phyloP scores from a whole-genome alignment of 108 stramenopile species.

The Nitzschia sp. region DNA sequence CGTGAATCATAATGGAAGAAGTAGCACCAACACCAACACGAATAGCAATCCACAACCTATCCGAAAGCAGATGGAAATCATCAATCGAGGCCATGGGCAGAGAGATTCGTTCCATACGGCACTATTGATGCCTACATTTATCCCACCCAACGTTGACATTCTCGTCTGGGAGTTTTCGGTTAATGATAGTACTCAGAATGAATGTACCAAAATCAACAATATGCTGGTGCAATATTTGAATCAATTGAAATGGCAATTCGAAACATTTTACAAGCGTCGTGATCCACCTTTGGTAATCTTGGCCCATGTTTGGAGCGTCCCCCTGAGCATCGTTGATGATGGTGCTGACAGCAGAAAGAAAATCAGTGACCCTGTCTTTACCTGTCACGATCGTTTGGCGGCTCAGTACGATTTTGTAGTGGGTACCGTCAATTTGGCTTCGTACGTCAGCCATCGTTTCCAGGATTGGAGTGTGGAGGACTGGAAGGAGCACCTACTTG shows the following conservation, averaged over 20 bases:
- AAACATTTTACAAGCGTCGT: too few relatives aligned
- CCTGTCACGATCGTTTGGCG: neutral
- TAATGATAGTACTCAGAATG: neutral
- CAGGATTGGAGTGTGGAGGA: too few relatives aligned
- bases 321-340: neutral
- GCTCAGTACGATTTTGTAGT: neutral
- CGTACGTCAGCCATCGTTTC: neutral
- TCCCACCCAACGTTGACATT: neutral
- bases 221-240: neutral
- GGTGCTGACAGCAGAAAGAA: neutral
- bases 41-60: neutral
- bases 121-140: neutral
- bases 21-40: neutral
- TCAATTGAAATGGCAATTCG: neutral
- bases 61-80: neutral
- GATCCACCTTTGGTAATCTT: neutral
- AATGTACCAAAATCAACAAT: neutral
- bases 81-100: neutral
- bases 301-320: neutral
- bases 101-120: neutral
- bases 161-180: neutral
- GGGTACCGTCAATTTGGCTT: neutral
- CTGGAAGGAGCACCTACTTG: neutral
- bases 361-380: neutral
- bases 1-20: too few relatives aligned